A percentile compares a stretch with the other conserved stretches of the same genome.
Evolutionary conservation across 176 grass and related monocot genomes (phyloP).

Genomic region (Hordeum vulgare): DNA sequence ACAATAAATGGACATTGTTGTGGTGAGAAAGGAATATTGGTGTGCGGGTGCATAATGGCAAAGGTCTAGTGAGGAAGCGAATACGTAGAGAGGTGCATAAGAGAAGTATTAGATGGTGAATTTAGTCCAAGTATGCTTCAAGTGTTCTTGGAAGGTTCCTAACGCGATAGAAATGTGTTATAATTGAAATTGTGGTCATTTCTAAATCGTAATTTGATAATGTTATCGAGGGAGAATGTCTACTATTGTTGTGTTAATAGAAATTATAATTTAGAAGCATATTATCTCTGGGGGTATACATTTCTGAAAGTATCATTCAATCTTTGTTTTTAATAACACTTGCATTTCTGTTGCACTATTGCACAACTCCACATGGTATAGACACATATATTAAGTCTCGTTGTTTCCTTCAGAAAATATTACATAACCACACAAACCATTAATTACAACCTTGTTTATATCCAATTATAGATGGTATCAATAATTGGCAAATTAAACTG

Average conservation of each 20-base stretch:
- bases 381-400: not conserved
- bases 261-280: too few species aligned
- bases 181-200: not conserved
- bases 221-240: not conserved
- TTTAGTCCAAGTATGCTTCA: not conserved
- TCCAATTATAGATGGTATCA: too few species aligned
- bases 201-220: not conserved
- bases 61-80: not conserved
- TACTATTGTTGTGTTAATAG: not conserved
- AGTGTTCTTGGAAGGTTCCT: not conserved
- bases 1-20: conserved; percentile 24
- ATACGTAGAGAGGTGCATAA: conserved; percentile 26
- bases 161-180: not conserved
- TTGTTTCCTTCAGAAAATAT: too few species aligned
- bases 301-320: too few species aligned
- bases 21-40: conserved; percentile 31
- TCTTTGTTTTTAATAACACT: too few species aligned
- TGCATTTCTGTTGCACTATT: not conserved
- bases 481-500: too few species aligned
- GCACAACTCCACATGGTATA: not conserved
- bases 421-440: too few species aligned
- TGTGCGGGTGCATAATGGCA: not conserved
- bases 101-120: conserved; percentile 1
- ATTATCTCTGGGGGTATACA: not conserved
- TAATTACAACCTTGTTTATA: too few species aligned